Evolutionary conservation across 108 stramenopile species (phyloP).

Genomic region (Schizochytrium sp.): DNA sequence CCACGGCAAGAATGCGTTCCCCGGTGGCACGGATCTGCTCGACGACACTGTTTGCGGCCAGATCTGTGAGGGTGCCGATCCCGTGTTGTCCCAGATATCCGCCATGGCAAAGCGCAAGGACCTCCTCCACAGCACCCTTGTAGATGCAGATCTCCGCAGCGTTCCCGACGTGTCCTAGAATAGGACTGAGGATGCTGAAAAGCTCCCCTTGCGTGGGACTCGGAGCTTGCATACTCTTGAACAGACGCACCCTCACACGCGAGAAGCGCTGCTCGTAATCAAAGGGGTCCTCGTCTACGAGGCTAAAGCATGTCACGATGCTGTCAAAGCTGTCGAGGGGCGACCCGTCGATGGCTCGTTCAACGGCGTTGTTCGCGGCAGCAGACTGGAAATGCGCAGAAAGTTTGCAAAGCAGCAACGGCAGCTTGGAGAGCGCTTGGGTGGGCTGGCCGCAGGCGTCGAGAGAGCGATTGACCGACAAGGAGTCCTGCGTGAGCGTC

Average conservation of each 20-base stretch:
- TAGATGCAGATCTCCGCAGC: neutral
- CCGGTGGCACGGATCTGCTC: neutral
- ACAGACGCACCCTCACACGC: neutral
- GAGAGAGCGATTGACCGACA: slow-evolving; percentile 48
- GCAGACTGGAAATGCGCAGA: neutral
- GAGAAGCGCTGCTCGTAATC: neutral
- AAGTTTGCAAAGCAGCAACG: neutral
- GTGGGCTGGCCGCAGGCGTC: neutral
- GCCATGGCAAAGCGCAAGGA: neutral
- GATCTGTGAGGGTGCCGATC: neutral
- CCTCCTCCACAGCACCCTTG: slow-evolving; percentile 18
- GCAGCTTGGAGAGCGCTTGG: neutral
- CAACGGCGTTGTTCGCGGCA: neutral
- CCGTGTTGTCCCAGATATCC: neutral
- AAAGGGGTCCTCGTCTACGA: neutral
- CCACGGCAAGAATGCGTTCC: neutral
- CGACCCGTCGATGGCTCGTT: neutral
- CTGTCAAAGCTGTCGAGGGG: neutral
- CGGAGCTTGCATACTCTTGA: neutral
- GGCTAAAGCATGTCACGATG: neutral
- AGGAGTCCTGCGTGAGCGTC: slow-evolving; percentile 89
- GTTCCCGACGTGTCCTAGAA: neutral
- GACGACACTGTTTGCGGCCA: neutral
- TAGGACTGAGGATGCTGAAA: too few species aligned
- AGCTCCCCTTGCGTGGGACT: neutral